Percentiles rank a stretch among this genome's conserved stretches.
These are phyloP conservation scores for Trypanosoma mega DNA, from an alignment of 208 protist genomes.

Conservation along the genomic window DNA sequence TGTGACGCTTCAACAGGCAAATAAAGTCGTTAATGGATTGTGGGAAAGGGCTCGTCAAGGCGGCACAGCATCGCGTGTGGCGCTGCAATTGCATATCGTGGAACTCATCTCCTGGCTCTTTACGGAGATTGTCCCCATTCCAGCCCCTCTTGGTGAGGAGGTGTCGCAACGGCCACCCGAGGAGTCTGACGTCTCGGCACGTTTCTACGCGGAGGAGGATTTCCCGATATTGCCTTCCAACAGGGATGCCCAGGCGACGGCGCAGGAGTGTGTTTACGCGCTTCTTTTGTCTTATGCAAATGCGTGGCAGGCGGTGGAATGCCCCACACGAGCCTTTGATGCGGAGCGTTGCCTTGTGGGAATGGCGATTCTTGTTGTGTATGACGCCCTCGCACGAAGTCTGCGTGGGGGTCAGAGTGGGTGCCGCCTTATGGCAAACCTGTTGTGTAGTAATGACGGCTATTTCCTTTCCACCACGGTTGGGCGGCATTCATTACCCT, in stretches of 20 bases:
- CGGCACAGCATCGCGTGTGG: conserved; percentile 65
- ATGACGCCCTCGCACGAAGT: conserved; percentile 57
- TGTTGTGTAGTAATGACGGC: conserved; percentile 50
- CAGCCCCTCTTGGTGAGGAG: conserved; percentile 17
- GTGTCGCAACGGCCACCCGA: not conserved
- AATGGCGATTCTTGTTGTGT: conserved; percentile 68
- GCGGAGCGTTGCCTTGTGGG: conserved; percentile 61
- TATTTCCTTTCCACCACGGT: conserved; percentile 68
- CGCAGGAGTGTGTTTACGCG: conserved; percentile 33
- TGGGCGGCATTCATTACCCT: conserved; percentile 41
- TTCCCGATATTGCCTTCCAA: not conserved
- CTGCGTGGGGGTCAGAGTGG: conserved; percentile 19
- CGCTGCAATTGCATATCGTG: conserved; percentile 75
- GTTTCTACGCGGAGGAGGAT: conserved; percentile 22
- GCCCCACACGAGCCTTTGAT: conserved; percentile 61
- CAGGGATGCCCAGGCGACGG: not conserved
- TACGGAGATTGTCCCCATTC: conserved; percentile 54
- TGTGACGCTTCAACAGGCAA: conserved; percentile 21
- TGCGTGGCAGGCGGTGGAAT: conserved; percentile 82
- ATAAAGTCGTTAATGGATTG: conserved; percentile 34
- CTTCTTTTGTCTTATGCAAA: conserved; percentile 63
- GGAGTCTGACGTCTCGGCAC: not conserved
- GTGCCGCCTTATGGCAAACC: conserved; percentile 31
- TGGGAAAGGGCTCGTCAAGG: conserved; percentile 55
- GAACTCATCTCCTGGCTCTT: conserved; percentile 73